These are phyloP conservation scores for Eucalyptus tenuipes DNA, from an alignment of 345 rosid genomes.

Conservation along the genomic window DNA sequence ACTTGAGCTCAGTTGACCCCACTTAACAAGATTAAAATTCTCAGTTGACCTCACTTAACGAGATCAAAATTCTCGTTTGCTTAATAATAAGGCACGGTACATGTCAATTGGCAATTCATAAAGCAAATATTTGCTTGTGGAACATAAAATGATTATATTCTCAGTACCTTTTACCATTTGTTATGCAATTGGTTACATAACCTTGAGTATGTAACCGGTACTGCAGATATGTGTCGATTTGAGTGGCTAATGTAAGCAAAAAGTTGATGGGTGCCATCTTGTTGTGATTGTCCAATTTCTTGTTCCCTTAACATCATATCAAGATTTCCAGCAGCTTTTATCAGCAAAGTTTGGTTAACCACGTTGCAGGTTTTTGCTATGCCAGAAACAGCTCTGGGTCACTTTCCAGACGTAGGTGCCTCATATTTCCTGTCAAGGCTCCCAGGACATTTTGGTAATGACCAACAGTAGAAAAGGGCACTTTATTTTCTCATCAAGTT, in stretches of 20 bases:
- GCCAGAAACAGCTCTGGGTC: slow-evolving; percentile 79
- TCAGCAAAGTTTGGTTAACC: neutral
- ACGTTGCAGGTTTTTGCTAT: slow-evolving; percentile 68
- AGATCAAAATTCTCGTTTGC: neutral
- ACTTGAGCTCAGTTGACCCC: neutral
- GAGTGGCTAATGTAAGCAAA: neutral
- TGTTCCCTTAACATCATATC: neutral
- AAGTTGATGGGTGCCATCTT: neutral
- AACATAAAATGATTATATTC: neutral
- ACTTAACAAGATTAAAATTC: neutral
- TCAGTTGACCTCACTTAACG: neutral
- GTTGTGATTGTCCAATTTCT: neutral
- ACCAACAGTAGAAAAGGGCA: neutral
- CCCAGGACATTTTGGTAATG: slow-evolving; percentile 69
- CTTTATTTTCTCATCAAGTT: neutral
- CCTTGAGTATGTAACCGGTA: neutral
- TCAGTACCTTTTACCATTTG: neutral
- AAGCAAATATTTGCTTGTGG: neutral
- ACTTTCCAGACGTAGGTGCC: slow-evolving; percentile 80
- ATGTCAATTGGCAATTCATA: neutral
- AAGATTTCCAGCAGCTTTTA: neutral
- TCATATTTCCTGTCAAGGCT: slow-evolving; percentile 80
- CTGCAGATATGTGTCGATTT: neutral
- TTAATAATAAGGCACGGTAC: neutral
- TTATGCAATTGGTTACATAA: neutral